Conservation (phyloP, 768 basidiomycete species). For the Cystobasidium tubakii region DNA sequence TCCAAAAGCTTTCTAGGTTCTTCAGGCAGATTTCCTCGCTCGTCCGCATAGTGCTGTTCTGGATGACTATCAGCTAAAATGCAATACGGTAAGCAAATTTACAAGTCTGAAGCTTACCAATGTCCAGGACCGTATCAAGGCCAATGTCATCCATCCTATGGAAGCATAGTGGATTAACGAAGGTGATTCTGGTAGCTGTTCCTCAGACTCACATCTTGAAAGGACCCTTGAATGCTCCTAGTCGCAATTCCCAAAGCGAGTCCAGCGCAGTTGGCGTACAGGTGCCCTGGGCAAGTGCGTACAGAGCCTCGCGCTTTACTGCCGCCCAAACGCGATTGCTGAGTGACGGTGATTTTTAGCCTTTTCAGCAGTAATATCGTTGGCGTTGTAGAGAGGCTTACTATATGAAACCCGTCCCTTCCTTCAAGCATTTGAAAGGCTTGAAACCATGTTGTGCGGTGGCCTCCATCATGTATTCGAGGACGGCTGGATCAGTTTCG, state of each 20-base stretch:
- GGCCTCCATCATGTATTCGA: conserved; percentile 3
- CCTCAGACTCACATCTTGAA: conserved; percentile 12
- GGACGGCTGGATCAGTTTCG: background rate
- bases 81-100: background rate
- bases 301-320: background rate
- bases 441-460: conserved; percentile 10
- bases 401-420: conserved; percentile 9
- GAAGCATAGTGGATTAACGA: no score
- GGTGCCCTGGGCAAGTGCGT: background rate
- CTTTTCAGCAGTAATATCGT: no score
- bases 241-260: background rate
- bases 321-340: conserved; percentile 16
- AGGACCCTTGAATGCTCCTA: conserved; percentile 9
- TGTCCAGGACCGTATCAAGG: conserved; percentile 5
- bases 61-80: background rate
- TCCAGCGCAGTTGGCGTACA: background rate
- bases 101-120: background rate
- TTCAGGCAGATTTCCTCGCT: background rate
- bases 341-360: no score
- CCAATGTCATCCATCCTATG: conserved; percentile 15
- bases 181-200: no score
- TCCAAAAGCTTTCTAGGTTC: conserved; percentile 1
- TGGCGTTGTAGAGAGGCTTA: no score
- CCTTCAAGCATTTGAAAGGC: background rate
- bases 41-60: conserved; percentile 12